A percentile compares a stretch with the other conserved stretches of the same genome.
phyloP scores from a whole-genome alignment of 805 yeast genomes.

The Isabelozyma heimii region DNA sequence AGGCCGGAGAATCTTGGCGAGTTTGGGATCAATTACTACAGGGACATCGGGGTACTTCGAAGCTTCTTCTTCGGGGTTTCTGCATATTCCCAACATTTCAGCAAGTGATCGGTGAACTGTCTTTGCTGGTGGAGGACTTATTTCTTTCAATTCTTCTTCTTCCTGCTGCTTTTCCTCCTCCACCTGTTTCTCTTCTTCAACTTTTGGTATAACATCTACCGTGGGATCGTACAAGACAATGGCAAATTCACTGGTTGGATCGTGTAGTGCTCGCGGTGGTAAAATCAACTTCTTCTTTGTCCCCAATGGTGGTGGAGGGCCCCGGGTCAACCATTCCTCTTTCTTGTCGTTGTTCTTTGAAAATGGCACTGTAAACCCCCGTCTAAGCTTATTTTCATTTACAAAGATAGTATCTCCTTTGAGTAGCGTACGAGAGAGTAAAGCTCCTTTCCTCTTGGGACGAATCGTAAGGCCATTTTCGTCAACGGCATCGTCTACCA shows the following conservation, averaged over 20 bases:
- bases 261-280: constrained; percentile 92
- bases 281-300: constrained; percentile 65
- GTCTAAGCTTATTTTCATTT: constrained; percentile 38
- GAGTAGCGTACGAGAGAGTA: constrained; percentile 53
- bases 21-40: constrained; percentile 88
- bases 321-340: constrained; percentile 24
- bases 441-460: constrained; percentile 50
- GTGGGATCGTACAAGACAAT: constrained; percentile 95
- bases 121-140: constrained; percentile 17
- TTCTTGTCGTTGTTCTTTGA: constrained; percentile 33
- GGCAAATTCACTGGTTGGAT: constrained; percentile 90
- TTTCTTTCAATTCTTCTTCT: constrained; percentile 7
- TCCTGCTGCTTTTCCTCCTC: constrained; percentile 8
- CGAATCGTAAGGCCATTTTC: constrained; percentile 27
- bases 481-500: constrained; percentile 23
- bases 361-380: constrained; percentile 61
- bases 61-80: constrained; percentile 45
- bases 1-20: constrained; percentile 83
- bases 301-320: constrained; percentile 82
- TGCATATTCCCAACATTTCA: constrained; percentile 74
- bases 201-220: constrained; percentile 54
- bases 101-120: constrained; percentile 65
- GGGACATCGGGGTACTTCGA: constrained; percentile 80
- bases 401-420: constrained; percentile 22
- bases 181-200: constrained; percentile 13